Percentiles rank a stretch among this genome's conserved stretches.
These are phyloP conservation scores for Carex scoparia DNA, from an alignment of 176 grass and related monocot species.

Conservation along the genomic window DNA sequence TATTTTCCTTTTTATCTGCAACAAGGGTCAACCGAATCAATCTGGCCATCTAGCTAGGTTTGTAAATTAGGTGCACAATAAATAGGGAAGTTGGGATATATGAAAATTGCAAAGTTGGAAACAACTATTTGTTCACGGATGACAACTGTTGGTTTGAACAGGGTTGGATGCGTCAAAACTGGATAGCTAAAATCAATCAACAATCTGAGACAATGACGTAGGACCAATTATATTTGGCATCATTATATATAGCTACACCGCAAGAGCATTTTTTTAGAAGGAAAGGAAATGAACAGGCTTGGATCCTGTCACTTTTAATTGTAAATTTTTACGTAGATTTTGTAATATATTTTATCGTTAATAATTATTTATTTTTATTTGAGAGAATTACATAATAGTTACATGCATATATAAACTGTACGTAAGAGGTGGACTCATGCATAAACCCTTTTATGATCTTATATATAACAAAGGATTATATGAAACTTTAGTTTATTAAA, in stretches of 20 bases:
- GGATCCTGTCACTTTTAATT: background rate
- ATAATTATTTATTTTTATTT: background rate
- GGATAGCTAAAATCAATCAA: background rate
- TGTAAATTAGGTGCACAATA: background rate
- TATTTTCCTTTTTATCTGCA: too few species aligned
- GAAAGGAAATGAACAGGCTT: background rate
- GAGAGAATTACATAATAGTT: too few species aligned
- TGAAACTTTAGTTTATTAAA: background rate
- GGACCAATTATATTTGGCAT: background rate
- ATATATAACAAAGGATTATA: background rate
- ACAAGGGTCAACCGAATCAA: background rate
- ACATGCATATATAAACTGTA: too few species aligned
- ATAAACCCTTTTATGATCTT: background rate
- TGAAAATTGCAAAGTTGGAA: conserved; percentile 11
- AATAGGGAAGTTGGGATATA: background rate
- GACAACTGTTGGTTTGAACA: background rate
- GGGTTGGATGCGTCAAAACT: background rate
- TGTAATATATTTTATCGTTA: background rate
- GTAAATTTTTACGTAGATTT: too few species aligned
- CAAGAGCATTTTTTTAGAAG: background rate
- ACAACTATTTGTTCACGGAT: background rate
- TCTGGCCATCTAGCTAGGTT: background rate
- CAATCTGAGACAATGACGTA: background rate
- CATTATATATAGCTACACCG: background rate
- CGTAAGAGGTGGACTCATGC: too few species aligned